Conservation (phyloP, 75 land plant species). For the Pinus tabuliformis region DNA sequence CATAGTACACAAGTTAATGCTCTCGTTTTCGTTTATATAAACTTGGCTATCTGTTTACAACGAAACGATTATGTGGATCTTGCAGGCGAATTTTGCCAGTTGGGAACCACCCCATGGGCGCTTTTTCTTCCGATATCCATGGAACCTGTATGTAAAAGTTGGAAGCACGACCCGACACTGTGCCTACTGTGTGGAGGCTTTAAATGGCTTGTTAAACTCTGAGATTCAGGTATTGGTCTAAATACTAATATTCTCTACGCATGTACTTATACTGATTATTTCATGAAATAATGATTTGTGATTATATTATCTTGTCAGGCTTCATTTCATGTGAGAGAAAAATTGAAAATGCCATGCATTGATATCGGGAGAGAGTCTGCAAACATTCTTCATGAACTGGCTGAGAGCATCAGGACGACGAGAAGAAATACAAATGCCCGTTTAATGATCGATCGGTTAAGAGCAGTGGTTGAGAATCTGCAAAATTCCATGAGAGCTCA, state of each 20-base stretch:
- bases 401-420: background rate
- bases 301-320: background rate
- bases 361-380: background rate
- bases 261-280: background rate
- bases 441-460: too few species aligned
- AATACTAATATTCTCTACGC: too few species aligned
- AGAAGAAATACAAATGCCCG: too few species aligned
- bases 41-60: too few species aligned
- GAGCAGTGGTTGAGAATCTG: background rate
- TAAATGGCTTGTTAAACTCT: conserved; percentile 19
- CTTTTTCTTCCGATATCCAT: conserved; percentile 45
- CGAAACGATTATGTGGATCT: too few species aligned
- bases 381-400: background rate
- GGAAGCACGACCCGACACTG: conserved; percentile 25
- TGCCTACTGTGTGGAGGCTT: conserved; percentile 17
- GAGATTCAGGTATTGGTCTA: conserved; percentile 1
- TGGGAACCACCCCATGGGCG: conserved; percentile 65
- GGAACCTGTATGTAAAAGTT: conserved; percentile 52
- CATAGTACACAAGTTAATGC: background rate
- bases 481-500: background rate
- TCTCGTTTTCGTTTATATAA: background rate
- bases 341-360: background rate
- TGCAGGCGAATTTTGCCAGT: conserved; percentile 51
- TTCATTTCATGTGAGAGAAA: too few species aligned
- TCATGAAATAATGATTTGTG: background rate